Evolutionary conservation across 192 early-diverging fungal genomes (phyloP).

Genomic region (Entomortierella chlamydospora): DNA sequence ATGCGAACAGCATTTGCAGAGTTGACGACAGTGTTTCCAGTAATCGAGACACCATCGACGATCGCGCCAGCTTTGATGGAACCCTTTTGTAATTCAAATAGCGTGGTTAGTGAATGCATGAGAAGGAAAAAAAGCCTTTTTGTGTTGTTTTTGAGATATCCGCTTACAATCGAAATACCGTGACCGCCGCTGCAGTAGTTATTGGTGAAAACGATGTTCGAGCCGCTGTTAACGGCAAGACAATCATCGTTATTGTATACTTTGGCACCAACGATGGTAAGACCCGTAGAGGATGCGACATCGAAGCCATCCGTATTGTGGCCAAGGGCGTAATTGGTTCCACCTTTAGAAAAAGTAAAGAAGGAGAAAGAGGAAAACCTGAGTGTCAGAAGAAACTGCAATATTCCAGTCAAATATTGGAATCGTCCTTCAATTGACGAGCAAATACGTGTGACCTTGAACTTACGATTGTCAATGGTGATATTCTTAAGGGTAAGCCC

Average conservation of each 20-base stretch:
- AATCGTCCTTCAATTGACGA: no score
- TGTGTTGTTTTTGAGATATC: no score
- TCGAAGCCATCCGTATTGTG: slow-evolving; percentile 63
- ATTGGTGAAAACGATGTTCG: slow-evolving; percentile 55
- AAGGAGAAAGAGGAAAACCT: slow-evolving; percentile 7
- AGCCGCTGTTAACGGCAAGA: slow-evolving; percentile 61
- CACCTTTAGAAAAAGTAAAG: slow-evolving; percentile 8
- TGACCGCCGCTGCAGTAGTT: slow-evolving; percentile 54
- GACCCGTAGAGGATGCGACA: slow-evolving; percentile 29
- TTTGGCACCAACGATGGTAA: slow-evolving; percentile 48
- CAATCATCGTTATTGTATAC: slow-evolving; percentile 65
- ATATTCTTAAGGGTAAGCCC: slow-evolving; percentile 41
- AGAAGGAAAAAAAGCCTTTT: no score
- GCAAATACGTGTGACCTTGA: no score
- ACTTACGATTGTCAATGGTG: slow-evolving; percentile 57
- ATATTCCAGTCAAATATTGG: no score
- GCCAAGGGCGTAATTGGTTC: slow-evolving; percentile 34
- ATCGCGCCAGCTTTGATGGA: slow-evolving; percentile 46
- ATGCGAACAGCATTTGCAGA: slow-evolving; percentile 61
- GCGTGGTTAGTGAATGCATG: no score
- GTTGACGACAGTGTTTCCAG: slow-evolving; percentile 34
- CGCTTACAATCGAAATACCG: slow-evolving; percentile 45
- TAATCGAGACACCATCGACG: slow-evolving; percentile 55
- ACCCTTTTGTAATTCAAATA: slow-evolving; percentile 42
- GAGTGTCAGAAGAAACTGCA: no score